Conservation (phyloP, 495 filamentous ascomycete genomes). For the Melanomma pulvis-pyrius region DNA sequence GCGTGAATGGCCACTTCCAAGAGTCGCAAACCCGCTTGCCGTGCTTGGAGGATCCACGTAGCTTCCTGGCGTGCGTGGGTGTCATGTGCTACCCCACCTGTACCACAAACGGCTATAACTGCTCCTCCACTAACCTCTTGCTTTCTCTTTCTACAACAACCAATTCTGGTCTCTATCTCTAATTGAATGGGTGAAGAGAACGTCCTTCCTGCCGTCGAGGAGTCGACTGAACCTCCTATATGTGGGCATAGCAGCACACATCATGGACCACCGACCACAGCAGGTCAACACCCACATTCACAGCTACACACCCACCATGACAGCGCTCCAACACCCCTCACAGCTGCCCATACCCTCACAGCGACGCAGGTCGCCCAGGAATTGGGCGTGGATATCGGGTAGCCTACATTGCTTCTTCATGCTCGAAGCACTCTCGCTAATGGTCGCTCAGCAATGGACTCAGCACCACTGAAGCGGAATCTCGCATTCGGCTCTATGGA, state of each 20-base stretch:
- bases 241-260: conserved; percentile 23
- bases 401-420: not conserved
- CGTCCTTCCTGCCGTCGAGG: conserved; percentile 33
- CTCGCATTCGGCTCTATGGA: conserved; percentile 35
- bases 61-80: conserved; percentile 18
- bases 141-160: conserved; percentile 36
- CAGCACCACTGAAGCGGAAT: conserved; percentile 31
- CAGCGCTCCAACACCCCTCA: conserved; percentile 1
- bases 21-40: conserved; percentile 19
- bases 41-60: conserved; percentile 33
- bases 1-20: conserved; percentile 25
- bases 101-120: conserved; percentile 28
- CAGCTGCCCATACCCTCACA: conserved; percentile 33
- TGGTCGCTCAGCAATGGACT: conserved; percentile 30
- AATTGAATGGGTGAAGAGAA: conserved; percentile 41
- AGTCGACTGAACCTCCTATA: conserved; percentile 41
- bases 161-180: conserved; percentile 22
- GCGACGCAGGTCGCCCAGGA: conserved; percentile 25
- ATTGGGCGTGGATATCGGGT: conserved; percentile 33
- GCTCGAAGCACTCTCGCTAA: conserved; percentile 9
- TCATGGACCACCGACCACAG: conserved; percentile 19
- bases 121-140: conserved; percentile 29
- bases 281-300: conserved; percentile 6
- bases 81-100: conserved; percentile 33
- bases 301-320: not conserved